Base-by-base conservation (phyloP, 768 basidiomycete genomes). In the Phanerochaete sordida region DNA sequence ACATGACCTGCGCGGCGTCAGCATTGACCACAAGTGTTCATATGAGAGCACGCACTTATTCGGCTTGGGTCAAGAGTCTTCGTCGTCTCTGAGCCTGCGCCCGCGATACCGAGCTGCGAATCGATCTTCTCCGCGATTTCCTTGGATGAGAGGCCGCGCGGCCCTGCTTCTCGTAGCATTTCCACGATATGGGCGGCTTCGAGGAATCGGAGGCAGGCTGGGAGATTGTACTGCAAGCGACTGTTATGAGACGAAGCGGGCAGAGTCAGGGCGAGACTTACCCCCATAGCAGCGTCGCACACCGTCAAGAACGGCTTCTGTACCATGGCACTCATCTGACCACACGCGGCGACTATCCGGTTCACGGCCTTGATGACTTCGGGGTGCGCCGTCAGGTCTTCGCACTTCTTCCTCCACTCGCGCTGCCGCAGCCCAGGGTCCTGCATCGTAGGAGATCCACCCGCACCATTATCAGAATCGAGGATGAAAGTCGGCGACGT, bases 181-280 rank as follows among this genome's bases (percentile, higher is more conserved):
- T 92, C 90, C 7, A 81, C 80, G 27, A 84, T 79, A 66, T 91
- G 86, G 1, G 88, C 81, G 3, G 86, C 85, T 69, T 91, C 89
- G 16, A 91, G 70, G 31, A 91, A 77, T 21, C 89, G 84, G 71
- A 92, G 76, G 67, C 88, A 90, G 3, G 87, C 83, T 0, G 90
- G 87, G 19, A 91, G 76, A 66, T 89, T 86, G 65, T 90, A 90
- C 87, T 90, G 58, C 15, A 35, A 35, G 7, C 39, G 30, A 19
- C 19, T 23, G 15, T 51, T 9, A 8, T 12, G 27, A 16, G 19
- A 51, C 28, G 5, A 28, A 31, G 28, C 28, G 8, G 26, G 31
- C 19, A 51, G 7, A 33, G 33, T 1, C 12, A 33, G 27, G 31
- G 31, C 50, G 19, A 43, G 12, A 76, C 86, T 61, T 65, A 90